phyloP scores from a whole-genome alignment of 305 asterid species.

The Striga hermonthica region DNA sequence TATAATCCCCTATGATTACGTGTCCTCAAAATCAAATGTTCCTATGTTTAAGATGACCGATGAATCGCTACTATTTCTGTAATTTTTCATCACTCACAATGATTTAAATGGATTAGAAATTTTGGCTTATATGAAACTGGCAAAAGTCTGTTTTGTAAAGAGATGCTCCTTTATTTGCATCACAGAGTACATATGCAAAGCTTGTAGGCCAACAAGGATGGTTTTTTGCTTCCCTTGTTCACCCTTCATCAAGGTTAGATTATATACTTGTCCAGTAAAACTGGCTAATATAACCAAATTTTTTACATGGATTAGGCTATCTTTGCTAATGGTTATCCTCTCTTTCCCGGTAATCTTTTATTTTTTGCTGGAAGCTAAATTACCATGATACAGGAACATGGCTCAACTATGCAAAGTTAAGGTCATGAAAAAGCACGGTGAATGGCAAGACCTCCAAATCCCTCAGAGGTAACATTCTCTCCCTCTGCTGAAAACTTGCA shows the following conservation, averaged over 20 bases:
- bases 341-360: not conserved
- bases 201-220: slow-evolving; percentile 76
- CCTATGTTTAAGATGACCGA: no score
- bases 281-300: not conserved
- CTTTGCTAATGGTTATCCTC: not conserved
- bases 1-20: no score
- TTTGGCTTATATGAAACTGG: no score
- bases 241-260: slow-evolving; percentile 59
- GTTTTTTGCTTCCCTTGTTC: slow-evolving; percentile 64
- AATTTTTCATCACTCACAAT: no score
- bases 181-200: slow-evolving; percentile 78
- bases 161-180: slow-evolving; percentile 29
- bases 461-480: slow-evolving; percentile 53
- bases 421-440: slow-evolving; percentile 72
- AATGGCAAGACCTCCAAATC: slow-evolving; percentile 67
- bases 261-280: not conserved
- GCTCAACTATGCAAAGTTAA: slow-evolving; percentile 79
- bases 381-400: slow-evolving; percentile 55
- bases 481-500: not conserved
- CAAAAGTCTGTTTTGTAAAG: slow-evolving; percentile 11
- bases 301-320: not conserved
- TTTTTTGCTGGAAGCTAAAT: slow-evolving; percentile 9
- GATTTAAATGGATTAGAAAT: no score
- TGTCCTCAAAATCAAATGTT: no score
- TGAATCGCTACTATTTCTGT: no score